Evolutionary conservation across 1,284 basidiomycete species (phyloP).

Genomic region (Boletus albobrunnescens): DNA sequence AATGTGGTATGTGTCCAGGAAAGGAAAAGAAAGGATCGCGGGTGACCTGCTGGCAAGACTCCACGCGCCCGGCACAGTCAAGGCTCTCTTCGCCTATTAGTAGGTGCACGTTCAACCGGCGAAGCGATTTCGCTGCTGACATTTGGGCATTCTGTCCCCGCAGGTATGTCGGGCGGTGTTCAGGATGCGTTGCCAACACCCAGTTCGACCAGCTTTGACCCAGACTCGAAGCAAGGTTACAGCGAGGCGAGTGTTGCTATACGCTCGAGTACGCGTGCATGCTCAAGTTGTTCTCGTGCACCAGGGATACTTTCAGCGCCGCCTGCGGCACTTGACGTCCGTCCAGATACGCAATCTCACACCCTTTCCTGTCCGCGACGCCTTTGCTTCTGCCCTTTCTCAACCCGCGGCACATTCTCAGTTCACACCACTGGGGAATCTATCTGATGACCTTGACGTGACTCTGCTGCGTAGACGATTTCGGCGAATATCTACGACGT

Average conservation of each 20-base stretch:
- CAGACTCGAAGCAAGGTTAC: constrained; percentile 9
- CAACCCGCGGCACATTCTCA: constrained; percentile 60
- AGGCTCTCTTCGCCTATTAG: neutral
- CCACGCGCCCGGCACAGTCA: constrained; percentile 6
- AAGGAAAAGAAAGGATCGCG: constrained; percentile 22
- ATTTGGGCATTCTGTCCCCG: neutral
- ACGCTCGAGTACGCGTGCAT: neutral
- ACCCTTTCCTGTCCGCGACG: constrained; percentile 74
- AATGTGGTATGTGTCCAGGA: constrained; percentile 12
- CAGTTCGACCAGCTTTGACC: constrained; percentile 15
- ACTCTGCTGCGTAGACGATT: constrained; percentile 54
- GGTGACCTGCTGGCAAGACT: neutral
- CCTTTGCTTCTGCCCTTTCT: constrained; percentile 65
- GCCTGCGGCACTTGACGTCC: constrained; percentile 68
- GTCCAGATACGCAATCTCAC: constrained; percentile 78
- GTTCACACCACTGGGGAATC: constrained; percentile 49
- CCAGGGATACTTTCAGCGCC: constrained; percentile 45
- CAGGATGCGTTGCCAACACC: constrained; percentile 17
- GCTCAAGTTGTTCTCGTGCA: neutral
- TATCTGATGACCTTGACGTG: constrained; percentile 69
- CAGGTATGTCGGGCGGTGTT: constrained; percentile 22
- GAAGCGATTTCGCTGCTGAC: neutral
- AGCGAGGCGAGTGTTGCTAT: constrained; percentile 16
- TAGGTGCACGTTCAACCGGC: constrained; percentile 7
- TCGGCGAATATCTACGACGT: constrained; percentile 59